Percentiles rank a stretch among this genome's conserved stretches.
Conservation (phyloP, 148 eudicot species). For the Bassia scoparia region DNA sequence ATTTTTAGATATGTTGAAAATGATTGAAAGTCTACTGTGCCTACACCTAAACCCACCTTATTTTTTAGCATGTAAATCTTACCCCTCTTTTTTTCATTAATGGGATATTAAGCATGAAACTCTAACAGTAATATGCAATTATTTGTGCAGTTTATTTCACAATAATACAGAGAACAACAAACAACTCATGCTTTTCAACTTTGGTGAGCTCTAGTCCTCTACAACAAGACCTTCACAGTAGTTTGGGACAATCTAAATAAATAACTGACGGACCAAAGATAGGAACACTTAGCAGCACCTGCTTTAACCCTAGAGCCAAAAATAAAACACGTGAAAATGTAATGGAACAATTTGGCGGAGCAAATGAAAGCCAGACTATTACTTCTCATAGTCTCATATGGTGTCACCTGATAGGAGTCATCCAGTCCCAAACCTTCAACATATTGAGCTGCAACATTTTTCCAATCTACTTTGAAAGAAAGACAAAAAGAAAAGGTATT, state of each 20-base stretch:
- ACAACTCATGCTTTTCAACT: neutral
- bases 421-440: conserved; percentile 99
- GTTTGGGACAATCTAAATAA: neutral
- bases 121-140: neutral
- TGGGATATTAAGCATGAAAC: neutral
- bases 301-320: neutral
- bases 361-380: neutral
- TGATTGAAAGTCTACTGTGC: neutral
- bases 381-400: conserved; percentile 10
- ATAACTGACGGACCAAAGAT: neutral
- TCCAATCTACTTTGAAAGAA: conserved; percentile 58
- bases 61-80: neutral
- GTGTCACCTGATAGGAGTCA: conserved; percentile 84
- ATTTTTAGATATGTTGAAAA: neutral
- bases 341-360: neutral
- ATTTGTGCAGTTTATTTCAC: neutral
- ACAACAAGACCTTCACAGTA: neutral
- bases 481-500: no score
- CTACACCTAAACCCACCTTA: neutral
- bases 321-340: no score
- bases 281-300: neutral
- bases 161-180: neutral
- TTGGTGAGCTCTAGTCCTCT: neutral
- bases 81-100: neutral
- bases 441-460: conserved; percentile 90